Base-by-base conservation (phyloP, 768 basidiomycete species). In the Boletus sp. region DNA sequence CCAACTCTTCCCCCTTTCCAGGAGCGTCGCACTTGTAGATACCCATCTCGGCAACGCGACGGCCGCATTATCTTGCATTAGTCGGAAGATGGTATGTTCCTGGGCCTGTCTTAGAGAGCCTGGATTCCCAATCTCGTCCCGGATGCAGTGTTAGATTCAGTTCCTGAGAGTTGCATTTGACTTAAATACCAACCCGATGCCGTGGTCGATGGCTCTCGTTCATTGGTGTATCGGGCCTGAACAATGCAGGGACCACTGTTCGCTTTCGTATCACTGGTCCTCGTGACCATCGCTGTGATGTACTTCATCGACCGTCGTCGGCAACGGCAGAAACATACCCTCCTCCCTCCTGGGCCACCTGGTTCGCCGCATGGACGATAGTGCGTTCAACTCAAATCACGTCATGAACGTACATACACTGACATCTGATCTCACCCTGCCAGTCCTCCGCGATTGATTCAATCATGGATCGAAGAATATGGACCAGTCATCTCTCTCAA, bases 401-500 rank as follows among this genome's bases (percentile, higher is more conserved):
- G 4, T 33, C 7, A 5, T 28, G 39, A 2, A 33, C 11, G 1
- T 10, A 30, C 20, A 15, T 18, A 2, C 4, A 36, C 32, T 57
- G 29, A 39, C 47, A 30, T 47, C 7, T 49, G 12, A 36, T 18
- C 8, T 24, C n/a, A 28, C 29, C 18, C 5, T 7, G 17, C n/a
- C 30, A 67, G 66, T 33, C 54, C 58, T 37, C 63, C 66, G 8
- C 53, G 51, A n/a, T 8, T 55, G 39, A 61, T 68, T 17, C 59
- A 64, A 24, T 57, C 60, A 17, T 69, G 67, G 68, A 63, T 71
- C 28, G 55, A 69, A 50, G 39, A 57, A 45, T 71, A 71, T 18
- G 67, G 69, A 1, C 69, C 69, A 0, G 52, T 71, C 10, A 56
- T 69, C 39, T 66, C 69, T 10, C 55, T 69, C 47, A 55, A 42